Percentiles rank a stretch among this genome's conserved stretches.
Evolutionary conservation across 2,329 filamentous ascomycete genomes (phyloP).

Genomic region (Truncatella angustata): DNA sequence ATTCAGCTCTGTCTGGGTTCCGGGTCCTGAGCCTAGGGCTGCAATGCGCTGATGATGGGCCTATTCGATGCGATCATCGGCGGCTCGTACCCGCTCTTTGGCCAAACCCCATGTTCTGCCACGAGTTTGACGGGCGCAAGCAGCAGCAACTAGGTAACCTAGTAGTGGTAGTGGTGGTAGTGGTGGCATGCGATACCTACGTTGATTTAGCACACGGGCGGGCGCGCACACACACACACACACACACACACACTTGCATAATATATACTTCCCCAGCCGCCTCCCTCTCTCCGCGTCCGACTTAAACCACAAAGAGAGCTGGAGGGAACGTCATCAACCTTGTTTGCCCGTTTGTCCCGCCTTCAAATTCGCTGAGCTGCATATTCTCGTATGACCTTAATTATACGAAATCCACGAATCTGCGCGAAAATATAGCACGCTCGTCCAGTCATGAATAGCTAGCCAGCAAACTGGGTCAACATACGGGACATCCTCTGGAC

Average conservation of each 20-base stretch:
- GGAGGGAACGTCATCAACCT: slow-evolving; percentile 10
- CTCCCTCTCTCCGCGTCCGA: background rate
- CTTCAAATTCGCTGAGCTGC: background rate
- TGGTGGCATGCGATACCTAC: background rate
- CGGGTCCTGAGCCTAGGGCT: background rate
- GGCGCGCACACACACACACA: background rate
- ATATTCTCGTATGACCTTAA: background rate
- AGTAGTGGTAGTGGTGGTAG: no score
- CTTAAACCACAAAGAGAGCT: slow-evolving; percentile 6
- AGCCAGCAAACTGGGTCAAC: background rate
- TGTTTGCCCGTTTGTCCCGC: background rate
- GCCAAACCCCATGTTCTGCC: no score
- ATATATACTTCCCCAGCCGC: background rate
- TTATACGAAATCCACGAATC: background rate
- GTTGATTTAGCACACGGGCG: background rate
- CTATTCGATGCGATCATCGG: slow-evolving; percentile 4
- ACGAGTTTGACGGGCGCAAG: background rate
- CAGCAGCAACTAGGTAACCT: no score
- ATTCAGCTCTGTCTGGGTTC: background rate
- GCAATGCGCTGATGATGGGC: slow-evolving; percentile 2
- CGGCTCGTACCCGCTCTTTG: background rate
- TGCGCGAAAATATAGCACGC: background rate
- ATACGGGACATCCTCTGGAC: background rate
- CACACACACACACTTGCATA: background rate
- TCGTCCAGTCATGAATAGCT: background rate